Percentiles rank a stretch among this genome's conserved stretches.
Evolutionary conservation across 768 basidiomycete species (phyloP).

Genomic region (Mycena crocata): DNA sequence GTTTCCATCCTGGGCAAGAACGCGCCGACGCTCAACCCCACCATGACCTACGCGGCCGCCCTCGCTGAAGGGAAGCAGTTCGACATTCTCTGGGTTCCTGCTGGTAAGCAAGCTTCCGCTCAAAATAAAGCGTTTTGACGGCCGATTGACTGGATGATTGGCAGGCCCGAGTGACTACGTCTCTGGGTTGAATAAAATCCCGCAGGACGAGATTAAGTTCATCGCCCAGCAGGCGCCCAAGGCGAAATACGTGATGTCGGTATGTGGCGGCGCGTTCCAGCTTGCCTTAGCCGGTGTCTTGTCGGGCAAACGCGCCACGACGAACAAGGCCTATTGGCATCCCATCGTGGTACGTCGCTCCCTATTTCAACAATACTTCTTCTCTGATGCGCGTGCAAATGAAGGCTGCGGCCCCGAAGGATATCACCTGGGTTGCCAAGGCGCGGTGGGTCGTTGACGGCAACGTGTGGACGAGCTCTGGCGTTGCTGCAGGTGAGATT

Average conservation of each 20-base stretch:
- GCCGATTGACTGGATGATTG: neutral
- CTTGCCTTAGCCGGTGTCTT: no score
- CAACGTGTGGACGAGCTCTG: conserved; percentile 51
- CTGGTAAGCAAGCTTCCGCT: conserved; percentile 17
- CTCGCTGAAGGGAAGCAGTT: conserved; percentile 26
- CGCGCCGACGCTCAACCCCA: conserved; percentile 25
- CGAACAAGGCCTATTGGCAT: conserved; percentile 49
- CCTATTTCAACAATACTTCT: no score
- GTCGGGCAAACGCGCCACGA: conserved; percentile 49
- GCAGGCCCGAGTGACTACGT: neutral
- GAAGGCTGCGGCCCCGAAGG: conserved; percentile 32
- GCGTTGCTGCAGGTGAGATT: conserved; percentile 46
- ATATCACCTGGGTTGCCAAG: conserved; percentile 47
- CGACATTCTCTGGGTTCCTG: conserved; percentile 33
- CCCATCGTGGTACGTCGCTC: conserved; percentile 36
- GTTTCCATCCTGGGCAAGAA: conserved; percentile 8
- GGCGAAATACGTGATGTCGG: conserved; percentile 47
- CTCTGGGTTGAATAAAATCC: neutral
- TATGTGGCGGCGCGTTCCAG: conserved; percentile 47
- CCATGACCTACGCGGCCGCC: conserved; percentile 27
- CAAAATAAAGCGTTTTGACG: neutral
- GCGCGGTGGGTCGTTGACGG: conserved; percentile 49
- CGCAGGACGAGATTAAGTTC: conserved; percentile 34
- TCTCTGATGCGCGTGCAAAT: no score
- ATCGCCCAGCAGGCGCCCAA: conserved; percentile 39